These are phyloP conservation scores for Monosporascus sp. DNA, from an alignment of 2,329 filamentous ascomycete species.

Conservation along the genomic window DNA sequence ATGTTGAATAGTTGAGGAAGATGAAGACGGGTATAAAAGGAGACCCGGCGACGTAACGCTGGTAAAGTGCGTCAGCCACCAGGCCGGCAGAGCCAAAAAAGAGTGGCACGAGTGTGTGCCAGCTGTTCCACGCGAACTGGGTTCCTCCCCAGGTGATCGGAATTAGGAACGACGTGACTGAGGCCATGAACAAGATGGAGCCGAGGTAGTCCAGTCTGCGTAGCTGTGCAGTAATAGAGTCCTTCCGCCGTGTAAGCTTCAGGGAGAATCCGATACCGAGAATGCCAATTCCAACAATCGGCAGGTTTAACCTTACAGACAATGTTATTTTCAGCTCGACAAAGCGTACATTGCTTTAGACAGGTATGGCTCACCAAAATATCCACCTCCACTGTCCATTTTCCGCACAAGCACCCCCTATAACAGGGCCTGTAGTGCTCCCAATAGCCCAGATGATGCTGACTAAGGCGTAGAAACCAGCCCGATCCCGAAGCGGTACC, in stretches of 20 bases:
- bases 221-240: background rate
- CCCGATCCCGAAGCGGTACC: slow-evolving; percentile 17
- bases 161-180: slow-evolving; percentile 11
- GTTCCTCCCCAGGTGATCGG: slow-evolving; percentile 25
- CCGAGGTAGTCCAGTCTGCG: slow-evolving; percentile 21
- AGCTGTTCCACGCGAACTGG: slow-evolving; percentile 23
- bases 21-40: too few species aligned
- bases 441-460: slow-evolving; percentile 13
- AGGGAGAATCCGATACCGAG: background rate
- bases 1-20: too few species aligned
- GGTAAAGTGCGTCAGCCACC: background rate
- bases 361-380: background rate
- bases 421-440: slow-evolving; percentile 13
- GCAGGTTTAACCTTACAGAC: slow-evolving; percentile 10
- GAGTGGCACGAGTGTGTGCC: slow-evolving; percentile 23
- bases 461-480: slow-evolving; percentile 10
- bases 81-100: slow-evolving; percentile 18
- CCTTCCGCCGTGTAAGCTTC: background rate
- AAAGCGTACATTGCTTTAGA: too few species aligned
- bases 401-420: slow-evolving; percentile 14
- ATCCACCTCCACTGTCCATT: slow-evolving; percentile 15
- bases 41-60: too few species aligned
- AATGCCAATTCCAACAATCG: slow-evolving; percentile 5
- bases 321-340: too few species aligned
- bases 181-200: slow-evolving; percentile 12